Conservation (phyloP, 495 filamentous ascomycete genomes). For the Neurospora africana region DNA sequence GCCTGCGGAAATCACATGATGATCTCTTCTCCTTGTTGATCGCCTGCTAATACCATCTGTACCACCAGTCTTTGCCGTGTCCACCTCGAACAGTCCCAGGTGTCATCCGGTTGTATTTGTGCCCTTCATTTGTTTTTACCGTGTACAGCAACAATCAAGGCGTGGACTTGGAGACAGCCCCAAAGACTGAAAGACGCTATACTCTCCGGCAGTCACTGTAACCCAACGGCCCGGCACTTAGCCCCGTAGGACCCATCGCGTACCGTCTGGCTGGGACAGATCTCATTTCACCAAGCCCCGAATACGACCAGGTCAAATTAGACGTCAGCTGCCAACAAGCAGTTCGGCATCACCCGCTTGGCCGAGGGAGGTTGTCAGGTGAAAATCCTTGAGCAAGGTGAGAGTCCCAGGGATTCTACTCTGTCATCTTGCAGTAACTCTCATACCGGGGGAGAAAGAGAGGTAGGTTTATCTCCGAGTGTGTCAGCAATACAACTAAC, state of each 20-base stretch:
- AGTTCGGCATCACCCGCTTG: not conserved
- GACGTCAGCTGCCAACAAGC: not conserved
- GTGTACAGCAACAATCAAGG: not conserved
- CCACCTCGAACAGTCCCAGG: not conserved
- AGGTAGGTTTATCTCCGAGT: not conserved
- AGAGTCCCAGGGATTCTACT: not conserved
- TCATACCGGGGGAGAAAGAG: not conserved
- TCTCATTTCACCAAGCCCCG: not conserved
- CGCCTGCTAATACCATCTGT: not conserved
- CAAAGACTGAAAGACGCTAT: not conserved
- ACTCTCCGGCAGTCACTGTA: not conserved
- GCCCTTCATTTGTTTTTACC: not conserved
- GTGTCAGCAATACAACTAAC: not conserved
- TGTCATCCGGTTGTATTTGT: not conserved
- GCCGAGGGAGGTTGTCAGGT: not conserved
- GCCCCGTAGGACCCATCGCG: not conserved
- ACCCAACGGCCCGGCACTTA: not conserved
- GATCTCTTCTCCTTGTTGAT: not conserved
- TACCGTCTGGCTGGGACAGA: not conserved
- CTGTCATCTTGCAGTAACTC: not conserved
- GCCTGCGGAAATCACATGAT: not conserved
- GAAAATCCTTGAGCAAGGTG: not conserved
- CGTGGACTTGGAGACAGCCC: not conserved
- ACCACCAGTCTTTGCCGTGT: not conserved
- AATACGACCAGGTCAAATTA: not conserved